Evolutionary conservation across 2,329 filamentous ascomycete genomes (phyloP).

Genomic region (Aspergillus chevalieri): DNA sequence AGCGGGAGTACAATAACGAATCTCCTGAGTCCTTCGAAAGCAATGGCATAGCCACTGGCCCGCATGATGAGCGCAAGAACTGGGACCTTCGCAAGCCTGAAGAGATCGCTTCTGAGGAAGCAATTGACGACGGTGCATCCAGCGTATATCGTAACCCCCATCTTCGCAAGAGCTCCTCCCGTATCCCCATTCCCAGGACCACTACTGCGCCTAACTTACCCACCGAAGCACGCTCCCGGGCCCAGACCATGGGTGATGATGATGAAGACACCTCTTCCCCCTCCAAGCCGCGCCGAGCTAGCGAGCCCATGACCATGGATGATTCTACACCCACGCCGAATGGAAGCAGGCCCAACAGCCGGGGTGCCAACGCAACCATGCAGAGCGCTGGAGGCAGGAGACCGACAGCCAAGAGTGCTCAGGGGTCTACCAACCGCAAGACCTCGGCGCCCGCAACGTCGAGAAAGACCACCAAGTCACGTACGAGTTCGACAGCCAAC

Average conservation of each 20-base stretch:
- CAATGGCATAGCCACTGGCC: slow-evolving; percentile 30
- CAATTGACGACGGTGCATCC: slow-evolving; percentile 28
- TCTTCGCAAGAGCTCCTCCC: slow-evolving; percentile 60
- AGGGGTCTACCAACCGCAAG: slow-evolving; percentile 29
- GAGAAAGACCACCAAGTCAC: slow-evolving; percentile 37
- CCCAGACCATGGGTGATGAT: slow-evolving; percentile 55
- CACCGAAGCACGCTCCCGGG: slow-evolving; percentile 60
- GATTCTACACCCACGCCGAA: slow-evolving; percentile 19
- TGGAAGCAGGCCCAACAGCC: slow-evolving; percentile 26
- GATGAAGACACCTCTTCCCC: slow-evolving; percentile 56
- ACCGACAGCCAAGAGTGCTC: slow-evolving; percentile 18
- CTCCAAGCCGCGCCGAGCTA: slow-evolving; percentile 62
- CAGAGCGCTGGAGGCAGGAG: slow-evolving; percentile 28
- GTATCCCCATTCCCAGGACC: slow-evolving; percentile 77
- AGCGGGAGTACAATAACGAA: slow-evolving; percentile 19
- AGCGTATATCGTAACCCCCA: slow-evolving; percentile 50
- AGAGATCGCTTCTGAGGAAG: slow-evolving; percentile 58
- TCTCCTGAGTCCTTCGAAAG: slow-evolving; percentile 33
- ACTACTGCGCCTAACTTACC: slow-evolving; percentile 71
- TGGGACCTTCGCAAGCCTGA: slow-evolving; percentile 74
- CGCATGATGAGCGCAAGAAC: slow-evolving; percentile 42
- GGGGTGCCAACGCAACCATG: slow-evolving; percentile 18
- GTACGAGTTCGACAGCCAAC: slow-evolving; percentile 27
- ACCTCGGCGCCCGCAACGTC: slow-evolving; percentile 32
- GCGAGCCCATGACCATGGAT: slow-evolving; percentile 41